Conservation (phyloP, 2,329 filamentous ascomycete genomes). For the Bipolaris bicolor region DNA sequence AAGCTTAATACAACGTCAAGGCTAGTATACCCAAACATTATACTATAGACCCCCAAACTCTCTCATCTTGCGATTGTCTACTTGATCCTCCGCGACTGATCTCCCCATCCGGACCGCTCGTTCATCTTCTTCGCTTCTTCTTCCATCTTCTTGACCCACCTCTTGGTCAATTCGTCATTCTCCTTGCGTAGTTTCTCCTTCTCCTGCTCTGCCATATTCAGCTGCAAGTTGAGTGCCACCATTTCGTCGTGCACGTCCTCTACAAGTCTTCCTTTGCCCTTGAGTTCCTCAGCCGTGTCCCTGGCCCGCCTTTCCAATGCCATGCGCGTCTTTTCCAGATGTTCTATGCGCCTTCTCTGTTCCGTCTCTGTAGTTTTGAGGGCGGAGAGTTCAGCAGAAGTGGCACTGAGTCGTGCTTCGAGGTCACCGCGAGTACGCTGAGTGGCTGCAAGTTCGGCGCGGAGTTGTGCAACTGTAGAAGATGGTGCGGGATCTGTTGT, state of each 20-base stretch:
- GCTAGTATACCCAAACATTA: not conserved
- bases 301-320: constrained; percentile 69
- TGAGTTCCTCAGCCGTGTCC: constrained; percentile 85
- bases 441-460: constrained; percentile 74
- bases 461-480: constrained; percentile 42
- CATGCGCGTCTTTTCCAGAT: constrained; percentile 67
- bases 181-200: constrained; percentile 75
- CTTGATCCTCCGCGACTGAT: constrained; percentile 26
- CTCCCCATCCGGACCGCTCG: constrained; percentile 37
- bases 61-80: constrained; percentile 2
- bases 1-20: not conserved
- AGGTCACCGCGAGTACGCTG: constrained; percentile 75
- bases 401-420: constrained; percentile 66
- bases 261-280: constrained; percentile 80
- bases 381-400: constrained; percentile 68
- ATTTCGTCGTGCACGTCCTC: constrained; percentile 93
- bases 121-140: constrained; percentile 91
- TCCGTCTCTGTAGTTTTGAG: constrained; percentile 65
- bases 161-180: constrained; percentile 85
- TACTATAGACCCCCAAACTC: not conserved
- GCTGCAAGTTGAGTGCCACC: constrained; percentile 82
- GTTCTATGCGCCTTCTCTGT: constrained; percentile 67
- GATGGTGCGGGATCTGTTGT: constrained; percentile 20
- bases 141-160: constrained; percentile 89
- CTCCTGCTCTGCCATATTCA: constrained; percentile 83